Conservation (phyloP, 1,284 basidiomycete genomes). For the Apiotrichum akiyoshidainum region DNA sequence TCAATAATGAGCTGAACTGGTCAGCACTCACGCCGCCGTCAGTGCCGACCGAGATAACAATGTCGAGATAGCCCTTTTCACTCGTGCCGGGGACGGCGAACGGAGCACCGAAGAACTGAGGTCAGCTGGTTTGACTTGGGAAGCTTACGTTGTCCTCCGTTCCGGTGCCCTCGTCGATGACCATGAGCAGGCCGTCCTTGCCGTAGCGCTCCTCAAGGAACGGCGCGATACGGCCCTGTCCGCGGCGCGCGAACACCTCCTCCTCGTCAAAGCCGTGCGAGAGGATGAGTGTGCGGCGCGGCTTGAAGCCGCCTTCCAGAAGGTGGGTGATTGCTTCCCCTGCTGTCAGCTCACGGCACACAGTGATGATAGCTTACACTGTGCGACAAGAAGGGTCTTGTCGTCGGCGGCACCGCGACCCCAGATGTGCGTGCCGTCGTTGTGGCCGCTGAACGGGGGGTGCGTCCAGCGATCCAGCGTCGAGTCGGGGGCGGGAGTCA, state of each 20-base stretch:
- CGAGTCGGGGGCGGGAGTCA: conserved; percentile 44
- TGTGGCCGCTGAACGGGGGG: conserved; percentile 46
- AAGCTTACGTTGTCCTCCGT: conserved; percentile 32
- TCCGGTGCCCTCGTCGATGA: conserved; percentile 51
- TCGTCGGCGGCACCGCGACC: conserved; percentile 49
- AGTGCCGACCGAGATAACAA: conserved; percentile 45
- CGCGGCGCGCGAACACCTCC: conserved; percentile 46
- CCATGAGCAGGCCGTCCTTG: conserved; percentile 44
- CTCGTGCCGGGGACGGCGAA: conserved; percentile 44
- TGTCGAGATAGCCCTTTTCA: conserved; percentile 49
- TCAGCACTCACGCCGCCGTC: conserved; percentile 40
- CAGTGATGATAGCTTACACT: conserved; percentile 40
- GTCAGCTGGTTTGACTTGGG: neutral
- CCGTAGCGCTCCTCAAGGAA: conserved; percentile 49
- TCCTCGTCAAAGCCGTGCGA: conserved; percentile 49
- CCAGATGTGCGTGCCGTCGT: conserved; percentile 46
- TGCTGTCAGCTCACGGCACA: conserved; percentile 5
- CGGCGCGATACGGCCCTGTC: conserved; percentile 46
- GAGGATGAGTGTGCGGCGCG: conserved; percentile 47
- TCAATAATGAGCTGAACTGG: neutral
- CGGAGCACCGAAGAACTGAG: conserved; percentile 36
- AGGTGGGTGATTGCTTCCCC: conserved; percentile 49
- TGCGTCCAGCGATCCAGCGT: conserved; percentile 49
- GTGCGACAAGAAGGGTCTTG: conserved; percentile 50
- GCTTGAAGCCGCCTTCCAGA: conserved; percentile 38